Evolutionary conservation across 1,284 basidiomycete species (phyloP), one percentile per base, ranked within the genome.

Genomic region (Cutaneotrichosporon cyanovorans): DNA sequence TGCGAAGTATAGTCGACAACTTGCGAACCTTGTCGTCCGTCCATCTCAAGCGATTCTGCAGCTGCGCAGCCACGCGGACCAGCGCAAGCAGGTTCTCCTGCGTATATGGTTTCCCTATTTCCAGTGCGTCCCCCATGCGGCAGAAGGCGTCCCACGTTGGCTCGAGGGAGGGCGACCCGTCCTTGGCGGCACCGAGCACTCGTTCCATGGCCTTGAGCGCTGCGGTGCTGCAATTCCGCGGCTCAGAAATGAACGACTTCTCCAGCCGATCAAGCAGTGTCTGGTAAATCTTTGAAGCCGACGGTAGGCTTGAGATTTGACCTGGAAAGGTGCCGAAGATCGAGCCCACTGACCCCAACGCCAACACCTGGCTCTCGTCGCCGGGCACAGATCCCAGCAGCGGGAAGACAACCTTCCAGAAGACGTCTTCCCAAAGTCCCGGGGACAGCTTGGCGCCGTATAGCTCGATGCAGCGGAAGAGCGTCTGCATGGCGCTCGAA

Each of bases 401-500:
- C 1, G 92, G 90, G 67, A 95, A 91, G 10, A 88, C 80, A 42
- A 97, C 80, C 59, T 86, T 83, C 83, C 85, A 87, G 21, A 92
- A 76, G 55, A 87, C 87, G 44, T 86, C 79, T 40, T 85, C 80
- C 95, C 93, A 98, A 0, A 85, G 86, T 5, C 80, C 79, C 19
- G 78, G 63, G 55, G 82, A 83, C 38, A 97, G 75, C 2, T 83
- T 85, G 10, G 81, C 80, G 5, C 91, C 92, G 65, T 97, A 97
- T 16, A 96, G 77, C 66, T 93, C 88, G 68, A 97, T 79, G 0
- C 90, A 89, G 36, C 91, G 78, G 74, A 96, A 98, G 45, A 98
- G 72, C 2, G 91, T 96, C 68, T 95, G 89, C 48, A 97, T 92
- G 3, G 92, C 89, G 2, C 90, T 88, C 53, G 86, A 84, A 12